These are phyloP conservation scores for Chionographis japonica DNA, from an alignment of 106 monocot genomes.

Conservation along the genomic window DNA sequence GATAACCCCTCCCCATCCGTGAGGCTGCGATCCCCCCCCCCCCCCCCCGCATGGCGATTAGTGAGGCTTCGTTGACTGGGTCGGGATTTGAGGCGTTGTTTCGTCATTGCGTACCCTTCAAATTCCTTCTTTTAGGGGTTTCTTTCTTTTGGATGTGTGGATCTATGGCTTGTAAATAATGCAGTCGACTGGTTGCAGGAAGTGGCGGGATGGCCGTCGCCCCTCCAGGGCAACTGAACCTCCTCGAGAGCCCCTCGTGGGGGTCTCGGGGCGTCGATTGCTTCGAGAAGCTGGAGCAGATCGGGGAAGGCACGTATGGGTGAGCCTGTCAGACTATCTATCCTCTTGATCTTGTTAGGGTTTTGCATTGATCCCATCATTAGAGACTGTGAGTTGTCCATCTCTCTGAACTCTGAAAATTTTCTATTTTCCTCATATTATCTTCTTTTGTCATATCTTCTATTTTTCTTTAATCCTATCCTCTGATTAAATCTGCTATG, in stretches of 20 bases:
- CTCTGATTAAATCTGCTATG: no score
- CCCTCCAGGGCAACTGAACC: slow-evolving; percentile 71
- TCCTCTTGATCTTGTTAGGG: background rate
- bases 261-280: slow-evolving; percentile 89
- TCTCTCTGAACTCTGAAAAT: no score
- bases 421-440: no score
- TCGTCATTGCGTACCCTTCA: background rate
- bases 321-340: slow-evolving; percentile 8
- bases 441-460: no score
- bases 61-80: no score
- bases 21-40: no score
- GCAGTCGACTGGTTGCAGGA: background rate
- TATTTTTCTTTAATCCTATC: no score
- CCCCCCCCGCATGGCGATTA: no score
- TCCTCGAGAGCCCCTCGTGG: slow-evolving; percentile 83
- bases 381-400: background rate
- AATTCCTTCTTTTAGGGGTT: background rate
- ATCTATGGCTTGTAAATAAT: no score
- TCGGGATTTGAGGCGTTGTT: no score
- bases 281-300: slow-evolving; percentile 98
- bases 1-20: no score
- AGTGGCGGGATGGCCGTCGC: slow-evolving; percentile 59
- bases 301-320: slow-evolving; percentile 98
- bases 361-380: background rate
- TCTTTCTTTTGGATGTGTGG: background rate